Evolutionary conservation across 345 rosid species (phyloP), one percentile per base, ranked within the genome.

Genomic region (Microthlaspi erraticum): DNA sequence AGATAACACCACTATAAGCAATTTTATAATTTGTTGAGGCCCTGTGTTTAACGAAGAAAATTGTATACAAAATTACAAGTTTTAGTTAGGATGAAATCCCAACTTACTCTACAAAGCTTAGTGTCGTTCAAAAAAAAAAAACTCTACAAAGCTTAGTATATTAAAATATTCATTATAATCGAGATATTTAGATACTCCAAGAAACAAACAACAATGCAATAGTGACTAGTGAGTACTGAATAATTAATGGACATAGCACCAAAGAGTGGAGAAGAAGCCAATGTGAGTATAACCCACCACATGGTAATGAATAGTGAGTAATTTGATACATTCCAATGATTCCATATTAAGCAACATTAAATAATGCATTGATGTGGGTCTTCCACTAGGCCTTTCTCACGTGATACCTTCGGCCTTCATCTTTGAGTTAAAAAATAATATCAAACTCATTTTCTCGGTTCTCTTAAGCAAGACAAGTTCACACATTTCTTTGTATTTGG

Each of bases 261-360:
- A 56, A 10, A 58, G 65, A 65, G 60, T 49, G 60, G 72, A 73
- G 45, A 41, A 58, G 60, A 73, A 11, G 72, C 60, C 60, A 65
- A 42, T 32, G 48, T 18, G 60, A 73, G 56, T 56, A 66, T 55
- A 57, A 73, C 65, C 78, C 61, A 74, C 67, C 73, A 74, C 78
- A 74, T 74, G 68, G 49, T 74, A 34, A 73, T 67, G 78, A 66
- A 73, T 66, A 59, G 39, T 34, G 73, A 20, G 42, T 36, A 39
- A 29, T 49, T 31, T 65, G 78, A 36, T 74, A 67, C 73, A 74
- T 44, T 67, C 78, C 73, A 74, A n/a, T n/a, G n/a, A n/a, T n/a
- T n/a, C n/a, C n/a, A n/a, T 60, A 20, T 50, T 34, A 53, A 60
- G 73, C 68, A 52, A 74, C 78, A 60, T 60, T 37, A 52, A 68